Evolutionary conservation across 2,329 filamentous ascomycete genomes (phyloP), one percentile per base, ranked within the genome.

Genomic region (Dactylella cylindrospora): DNA sequence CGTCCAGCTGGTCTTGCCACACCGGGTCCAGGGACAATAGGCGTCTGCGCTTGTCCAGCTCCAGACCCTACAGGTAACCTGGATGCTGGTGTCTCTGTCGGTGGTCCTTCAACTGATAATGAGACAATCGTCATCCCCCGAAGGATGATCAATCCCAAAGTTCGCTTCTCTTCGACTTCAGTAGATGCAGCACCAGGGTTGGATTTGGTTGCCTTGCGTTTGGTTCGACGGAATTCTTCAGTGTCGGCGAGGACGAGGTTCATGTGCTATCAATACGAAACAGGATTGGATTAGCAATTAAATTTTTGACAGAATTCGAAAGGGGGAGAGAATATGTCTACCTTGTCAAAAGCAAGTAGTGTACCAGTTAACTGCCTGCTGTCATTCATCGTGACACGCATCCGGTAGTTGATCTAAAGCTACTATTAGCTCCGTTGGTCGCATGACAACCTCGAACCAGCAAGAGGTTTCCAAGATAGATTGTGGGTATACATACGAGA

Each of bases 271-370:
- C 49, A 64, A 28, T 29, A 38, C 29, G 15, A 17, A 38, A n/a
- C n/a, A n/a, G n/a, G n/a, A 17, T 13, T 19, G 15, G 26, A 19
- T 19, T 40, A 35, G 29, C 39, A 10, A 38, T 54, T 36, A 66
- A 38, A 28, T 10, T 9, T 5, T 3, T 29, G 22, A 72, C 25
- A 72, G 68, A 22, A 43, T 15, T 13, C 26, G 28, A 41, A 10
- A 29, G 36, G 31, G 13, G 29, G 29, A 43, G 26, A 19, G 23
- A 47, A 29, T 64, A 38, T 10, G 52, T 67, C 52, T 76, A 91
- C 89, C 83, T 97, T 97, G 76, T 98, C 93, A 71, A 97, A 98
- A 50, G 93, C 93, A 68, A 98, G 82, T 88, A 98, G 95, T 75
- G 97, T 90, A 65, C 90, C 93, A 32, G 90, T 90, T 84, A 98